Base-by-base conservation (phyloP, 257 asterid genomes). In the Marsdenia floribunda region DNA sequence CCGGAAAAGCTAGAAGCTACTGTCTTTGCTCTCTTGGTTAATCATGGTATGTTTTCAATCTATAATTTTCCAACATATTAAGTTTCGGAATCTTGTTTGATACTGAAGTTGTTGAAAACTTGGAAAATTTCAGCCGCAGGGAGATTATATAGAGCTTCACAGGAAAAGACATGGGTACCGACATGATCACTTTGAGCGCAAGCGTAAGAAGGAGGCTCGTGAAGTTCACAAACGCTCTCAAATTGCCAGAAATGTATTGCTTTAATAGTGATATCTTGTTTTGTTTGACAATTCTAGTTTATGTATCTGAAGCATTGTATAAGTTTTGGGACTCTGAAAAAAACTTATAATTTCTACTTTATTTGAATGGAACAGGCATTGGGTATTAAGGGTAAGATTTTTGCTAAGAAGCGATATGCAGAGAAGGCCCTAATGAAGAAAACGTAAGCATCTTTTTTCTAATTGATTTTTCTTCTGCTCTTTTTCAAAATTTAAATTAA, bases 161-260 rank as follows among this genome's bases (percentile, higher is more conserved):
- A 83, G 91, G 86, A 94, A 94, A 88, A 89, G 97, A 81, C 5
- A 83, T 84, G 99, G 99, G 40, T 84, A 86, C 68, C 99, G 99
- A 88, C 96, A 40, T 77, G 97, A 94, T 81, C 91, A 90, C 84
- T 86, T 87, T 79, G 97, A 92, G 85, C 93, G 96, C 71, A 90
- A 89, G 47, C 97, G 98, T 63, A 95, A 92, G 98, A 92, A 86
- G 96, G 89, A 92, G 80, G 98, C 98, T 58, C 97, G 99, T 77
- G 96, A 89, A 84, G 97, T 87, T 85, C 98, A 95, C 84, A 88
- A 84, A 87, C 92, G 83, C 73, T 95, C 99, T 60, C 87, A 84
- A 75, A 76, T 77, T 44, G 97, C 97, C 42, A 97, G 93, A 77
- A 86, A 82, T 78, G 98, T 94, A 10, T 26, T 2, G 14, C 44